phyloP scores from a whole-genome alignment of 495 filamentous ascomycete species.

The Immersiella caudata region DNA sequence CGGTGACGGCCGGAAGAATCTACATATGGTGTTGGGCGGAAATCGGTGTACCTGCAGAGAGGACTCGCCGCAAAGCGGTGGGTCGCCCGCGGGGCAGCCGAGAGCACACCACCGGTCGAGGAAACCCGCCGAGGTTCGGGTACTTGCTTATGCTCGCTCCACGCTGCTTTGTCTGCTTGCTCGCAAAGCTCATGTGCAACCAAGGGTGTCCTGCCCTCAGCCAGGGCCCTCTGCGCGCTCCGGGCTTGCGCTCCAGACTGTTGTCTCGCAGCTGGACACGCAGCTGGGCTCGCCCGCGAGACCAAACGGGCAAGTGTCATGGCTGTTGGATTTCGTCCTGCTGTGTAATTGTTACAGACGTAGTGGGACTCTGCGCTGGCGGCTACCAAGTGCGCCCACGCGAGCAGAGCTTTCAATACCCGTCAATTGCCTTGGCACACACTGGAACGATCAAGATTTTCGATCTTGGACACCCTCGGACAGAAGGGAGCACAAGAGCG shows the following conservation, averaged over 20 bases:
- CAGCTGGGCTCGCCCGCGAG: background rate
- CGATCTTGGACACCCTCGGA: background rate
- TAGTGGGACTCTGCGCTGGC: background rate
- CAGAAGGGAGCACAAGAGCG: background rate
- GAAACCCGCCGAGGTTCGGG: constrained; percentile 14
- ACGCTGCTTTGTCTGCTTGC: background rate
- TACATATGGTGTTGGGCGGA: constrained; percentile 1
- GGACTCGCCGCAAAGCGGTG: constrained; percentile 3
- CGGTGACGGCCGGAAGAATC: constrained; percentile 12
- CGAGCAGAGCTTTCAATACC: background rate
- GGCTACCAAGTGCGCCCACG: background rate
- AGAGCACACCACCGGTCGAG: constrained; percentile 15
- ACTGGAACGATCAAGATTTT: background rate
- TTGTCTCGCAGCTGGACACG: background rate
- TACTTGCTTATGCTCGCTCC: background rate
- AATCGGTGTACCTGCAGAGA: constrained; percentile 2
- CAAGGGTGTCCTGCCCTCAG: background rate
- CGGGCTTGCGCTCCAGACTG: background rate
- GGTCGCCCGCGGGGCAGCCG: constrained; percentile 8
- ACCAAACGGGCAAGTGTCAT: constrained; percentile 18
- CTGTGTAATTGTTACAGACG: background rate
- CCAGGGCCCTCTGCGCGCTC: background rate
- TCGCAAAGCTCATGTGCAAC: constrained; percentile 1
- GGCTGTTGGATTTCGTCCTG: background rate
- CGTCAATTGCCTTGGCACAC: background rate